A percentile compares a stretch with the other conserved stretches of the same genome.
Evolutionary conservation across 2,329 filamentous ascomycete genomes (phyloP).

Genomic region (Sphaceloma murrayae): DNA sequence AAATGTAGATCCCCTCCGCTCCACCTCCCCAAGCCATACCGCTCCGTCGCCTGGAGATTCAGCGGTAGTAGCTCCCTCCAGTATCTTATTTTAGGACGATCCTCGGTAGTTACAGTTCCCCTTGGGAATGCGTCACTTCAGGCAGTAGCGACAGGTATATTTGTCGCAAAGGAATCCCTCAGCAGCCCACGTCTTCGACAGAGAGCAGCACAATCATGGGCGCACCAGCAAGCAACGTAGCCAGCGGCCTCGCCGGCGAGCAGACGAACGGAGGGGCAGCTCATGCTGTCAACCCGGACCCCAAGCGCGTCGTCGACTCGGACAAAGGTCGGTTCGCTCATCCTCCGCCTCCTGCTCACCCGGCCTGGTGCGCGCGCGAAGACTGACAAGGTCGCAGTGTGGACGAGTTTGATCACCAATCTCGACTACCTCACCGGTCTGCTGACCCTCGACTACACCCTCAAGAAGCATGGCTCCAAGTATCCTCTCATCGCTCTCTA

Average conservation of each 20-base stretch:
- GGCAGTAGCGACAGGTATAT: slow-evolving; percentile 6
- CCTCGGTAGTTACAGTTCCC: not conserved
- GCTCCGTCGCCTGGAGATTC: not conserved
- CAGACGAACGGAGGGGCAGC: slow-evolving; percentile 17
- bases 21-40: not conserved
- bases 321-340: slow-evolving; percentile 17
- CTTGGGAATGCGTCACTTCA: not conserved
- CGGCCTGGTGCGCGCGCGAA: not conserved
- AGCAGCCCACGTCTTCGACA: too few species aligned
- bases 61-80: not conserved
- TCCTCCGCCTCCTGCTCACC: slow-evolving; percentile 4
- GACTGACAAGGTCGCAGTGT: slow-evolving; percentile 47
- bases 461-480: slow-evolving; percentile 53
- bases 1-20: not conserved
- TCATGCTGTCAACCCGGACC: slow-evolving; percentile 23
- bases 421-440: slow-evolving; percentile 71
- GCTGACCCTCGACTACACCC: slow-evolving; percentile 68
- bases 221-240: not conserved
- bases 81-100: not conserved
- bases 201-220: not conserved
- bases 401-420: slow-evolving; percentile 83
- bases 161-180: not conserved
- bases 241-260: not conserved
- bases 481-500: slow-evolving; percentile 79
- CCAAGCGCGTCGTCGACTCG: slow-evolving; percentile 27